Base-by-base conservation (phyloP, 2,329 filamentous ascomycete species). In the Claviceps sp. region DNA sequence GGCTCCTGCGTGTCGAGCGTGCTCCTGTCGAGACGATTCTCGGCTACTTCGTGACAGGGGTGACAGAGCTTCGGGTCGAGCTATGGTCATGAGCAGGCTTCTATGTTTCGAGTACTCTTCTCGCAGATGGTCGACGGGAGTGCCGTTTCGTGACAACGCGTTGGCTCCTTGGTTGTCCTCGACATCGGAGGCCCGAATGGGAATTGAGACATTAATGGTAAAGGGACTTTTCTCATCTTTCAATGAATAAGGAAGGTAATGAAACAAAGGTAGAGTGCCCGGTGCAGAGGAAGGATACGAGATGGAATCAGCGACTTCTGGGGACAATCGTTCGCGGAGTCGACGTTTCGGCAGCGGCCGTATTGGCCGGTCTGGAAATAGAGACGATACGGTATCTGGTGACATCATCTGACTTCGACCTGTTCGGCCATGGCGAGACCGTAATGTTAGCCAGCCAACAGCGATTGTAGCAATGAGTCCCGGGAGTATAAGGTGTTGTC, bases 311-410 rank as follows among this genome's bases (percentile, higher is more conserved):
- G 87, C 89, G 60, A 87, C 83, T 66, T 95, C 88, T 54, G 87
- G 84, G 36, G 91, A 90, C 50, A 98, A 75, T 52, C 88, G 83
- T 65, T 93, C 89, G 61, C 90, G 87, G 51, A 98, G 77, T 57
- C 87, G 85, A 62, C 89, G 85, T 70, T 87, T 93, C 44, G 93
- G 93, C 55, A 98, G 73, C 52, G 93, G 93, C 64, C 89, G 85
- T 65, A 98, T 98, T 55, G 91, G 86, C 68, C 93, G 84, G 65
- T 95, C 87, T 58, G 89, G 89, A 65, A 87, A 95, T 62, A 88
- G 75, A 54, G 86, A 81, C 54, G 89, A 93, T 57, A 82, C 77
- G 54, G 85, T 85, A 73, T 95, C 89, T 58, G 82, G 73, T 62
- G 79, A 81, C 78, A 84, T 83, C 53, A 66, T 77, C 62, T 67